Evolutionary conservation across 2,329 filamentous ascomycete genomes (phyloP).

Genomic region (Sphaceloma murrayae): DNA sequence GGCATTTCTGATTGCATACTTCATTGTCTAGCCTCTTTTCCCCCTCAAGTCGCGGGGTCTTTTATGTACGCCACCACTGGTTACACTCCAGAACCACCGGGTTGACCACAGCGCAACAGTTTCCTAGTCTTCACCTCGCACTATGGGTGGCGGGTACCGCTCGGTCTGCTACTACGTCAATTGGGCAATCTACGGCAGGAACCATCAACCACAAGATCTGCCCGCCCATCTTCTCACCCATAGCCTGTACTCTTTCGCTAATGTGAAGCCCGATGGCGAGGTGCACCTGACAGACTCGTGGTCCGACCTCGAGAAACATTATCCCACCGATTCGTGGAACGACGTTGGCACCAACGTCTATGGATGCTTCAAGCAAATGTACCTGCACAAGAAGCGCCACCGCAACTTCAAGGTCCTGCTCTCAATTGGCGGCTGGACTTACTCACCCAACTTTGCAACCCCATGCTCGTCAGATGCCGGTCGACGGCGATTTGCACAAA

Average conservation of each 20-base stretch:
- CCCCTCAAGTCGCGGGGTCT: too few relatives aligned
- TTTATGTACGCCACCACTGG: too few relatives aligned
- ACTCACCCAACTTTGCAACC: slow-evolving; percentile 64
- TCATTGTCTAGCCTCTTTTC: too few relatives aligned
- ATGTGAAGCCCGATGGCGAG: slow-evolving; percentile 72
- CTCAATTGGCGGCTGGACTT: slow-evolving; percentile 75
- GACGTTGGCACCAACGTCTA: slow-evolving; percentile 61
- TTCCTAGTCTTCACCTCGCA: too few relatives aligned
- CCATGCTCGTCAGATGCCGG: slow-evolving; percentile 55
- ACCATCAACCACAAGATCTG: slow-evolving; percentile 77
- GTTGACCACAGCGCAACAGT: too few relatives aligned
- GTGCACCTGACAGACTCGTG: slow-evolving; percentile 62
- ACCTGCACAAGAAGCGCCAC: slow-evolving; percentile 63
- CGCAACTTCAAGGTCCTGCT: slow-evolving; percentile 70
- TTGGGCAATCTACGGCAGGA: slow-evolving; percentile 77
- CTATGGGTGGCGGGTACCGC: slow-evolving; percentile 48
- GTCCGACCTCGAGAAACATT: slow-evolving; percentile 61
- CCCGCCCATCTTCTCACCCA: slow-evolving; percentile 76
- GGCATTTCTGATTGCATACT: too few relatives aligned
- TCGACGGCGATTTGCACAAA: slow-evolving; percentile 57
- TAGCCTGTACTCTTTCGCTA: slow-evolving; percentile 83
- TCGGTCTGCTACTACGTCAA: slow-evolving; percentile 67
- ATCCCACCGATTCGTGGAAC: slow-evolving; percentile 55
- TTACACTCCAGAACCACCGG: too few relatives aligned
- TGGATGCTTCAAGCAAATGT: slow-evolving; percentile 69